Evolutionary conservation across 1,284 basidiomycete species (phyloP), one percentile per base, ranked within the genome.

Genomic region (Irpex lacteus): DNA sequence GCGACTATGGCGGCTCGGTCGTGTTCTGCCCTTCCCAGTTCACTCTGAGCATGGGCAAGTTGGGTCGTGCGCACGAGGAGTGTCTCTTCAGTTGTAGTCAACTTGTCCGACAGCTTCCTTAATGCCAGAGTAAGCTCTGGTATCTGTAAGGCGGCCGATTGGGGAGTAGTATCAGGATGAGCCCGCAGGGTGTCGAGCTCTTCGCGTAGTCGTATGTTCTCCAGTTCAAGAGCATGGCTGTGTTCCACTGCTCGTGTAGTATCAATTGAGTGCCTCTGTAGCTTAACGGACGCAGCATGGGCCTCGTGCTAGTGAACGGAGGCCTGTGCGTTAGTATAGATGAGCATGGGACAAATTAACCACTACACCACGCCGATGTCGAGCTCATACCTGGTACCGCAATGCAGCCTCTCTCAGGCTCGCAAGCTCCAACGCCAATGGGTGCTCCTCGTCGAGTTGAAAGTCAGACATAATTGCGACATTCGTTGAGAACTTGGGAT

Each of bases 41-140:
- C 83, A 26, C 75, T 78, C 21, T 77, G 78, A 0, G 78, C 74
- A 49, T 78, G 69, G 0, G 77, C 71, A 0, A 88, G 74, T 32
- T 88, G 81, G 0, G 77, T 77, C 0, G 81, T 85, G n/a, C 82
- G 82, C 5, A 76, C 70, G 11, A 82, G 72, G 0, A 91, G 77
- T 1, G 80, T 71, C 9, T 81, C 76, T 71, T 91, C 89, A 0
- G 86, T 85, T 3, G 81, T 70, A 0, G 81, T 80, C 15, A 90
- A 80, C 72, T 91, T 87, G 72, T 89, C 86, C 3, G 86, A 89
- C 37, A 89, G 77, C n/a, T 82, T 82, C 9, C 89, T 81, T 38
- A 90, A 80, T 0, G 88, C 85, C 3, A 91, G 80, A 0, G 86
- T 85, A 60, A 91, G 80, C 65, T 91, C 85, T 52, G 85, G 82